These are phyloP conservation scores for Phytophthora citrophthora DNA, from an alignment of 352 stramenopile species.

Conservation along the genomic window DNA sequence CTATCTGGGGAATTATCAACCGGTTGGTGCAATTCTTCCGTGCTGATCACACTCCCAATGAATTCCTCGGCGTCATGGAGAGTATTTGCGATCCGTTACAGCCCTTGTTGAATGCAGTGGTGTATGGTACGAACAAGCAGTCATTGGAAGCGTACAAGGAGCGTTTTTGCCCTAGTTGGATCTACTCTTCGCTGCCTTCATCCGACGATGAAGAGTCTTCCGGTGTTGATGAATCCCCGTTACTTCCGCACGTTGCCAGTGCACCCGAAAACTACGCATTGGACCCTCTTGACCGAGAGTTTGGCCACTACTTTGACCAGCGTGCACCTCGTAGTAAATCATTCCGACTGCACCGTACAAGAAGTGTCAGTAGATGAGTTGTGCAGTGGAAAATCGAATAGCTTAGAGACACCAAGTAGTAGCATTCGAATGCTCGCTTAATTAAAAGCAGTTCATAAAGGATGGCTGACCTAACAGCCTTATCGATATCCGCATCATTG, in stretches of 20 bases:
- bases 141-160: slow-evolving; percentile 78
- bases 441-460: slow-evolving; percentile 34
- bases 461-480: slow-evolving; percentile 32
- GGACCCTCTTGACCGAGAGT: slow-evolving; percentile 45
- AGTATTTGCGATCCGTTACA: slow-evolving; percentile 77
- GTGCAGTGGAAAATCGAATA: not conserved
- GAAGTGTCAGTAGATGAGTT: slow-evolving; percentile 21
- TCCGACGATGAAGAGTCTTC: slow-evolving; percentile 73
- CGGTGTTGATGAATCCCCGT: slow-evolving; percentile 48
- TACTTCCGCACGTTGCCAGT: slow-evolving; percentile 31
- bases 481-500: slow-evolving; percentile 13
- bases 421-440: slow-evolving; percentile 31
- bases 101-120: slow-evolving; percentile 70
- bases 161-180: slow-evolving; percentile 68
- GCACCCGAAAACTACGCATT: slow-evolving; percentile 10
- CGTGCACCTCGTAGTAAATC: slow-evolving; percentile 21
- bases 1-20: slow-evolving; percentile 74
- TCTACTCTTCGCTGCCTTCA: slow-evolving; percentile 65
- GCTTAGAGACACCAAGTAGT: slow-evolving; percentile 10
- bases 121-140: slow-evolving; percentile 77
- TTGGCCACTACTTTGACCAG: slow-evolving; percentile 48
- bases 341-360: slow-evolving; percentile 8
- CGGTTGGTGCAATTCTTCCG: slow-evolving; percentile 68
- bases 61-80: slow-evolving; percentile 66
- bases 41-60: slow-evolving; percentile 51